These are phyloP conservation scores for Penicillium robsamsonii DNA, from an alignment of 495 filamentous ascomycete species.

Conservation along the genomic window DNA sequence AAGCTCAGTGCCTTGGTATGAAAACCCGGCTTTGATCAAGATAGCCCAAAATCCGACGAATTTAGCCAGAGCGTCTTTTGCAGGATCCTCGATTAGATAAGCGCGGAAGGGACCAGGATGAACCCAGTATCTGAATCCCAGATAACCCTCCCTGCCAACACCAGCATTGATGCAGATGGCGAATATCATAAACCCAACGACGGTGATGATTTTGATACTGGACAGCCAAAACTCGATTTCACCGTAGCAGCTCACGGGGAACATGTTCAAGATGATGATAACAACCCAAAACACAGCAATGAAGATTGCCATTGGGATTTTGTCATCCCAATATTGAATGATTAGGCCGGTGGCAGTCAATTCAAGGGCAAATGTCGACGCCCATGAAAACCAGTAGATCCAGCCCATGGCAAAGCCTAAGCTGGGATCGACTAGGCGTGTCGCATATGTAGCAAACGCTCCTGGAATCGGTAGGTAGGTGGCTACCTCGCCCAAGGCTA, in stretches of 20 bases:
- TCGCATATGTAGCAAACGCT: conserved; percentile 64
- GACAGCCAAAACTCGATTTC: conserved; percentile 66
- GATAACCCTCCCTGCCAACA: conserved; percentile 51
- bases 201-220: conserved; percentile 55
- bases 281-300: conserved; percentile 68
- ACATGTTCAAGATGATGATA: conserved; percentile 59
- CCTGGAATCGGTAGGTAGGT: conserved; percentile 71
- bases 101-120: conserved; percentile 61
- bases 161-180: conserved; percentile 62
- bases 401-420: conserved; percentile 73
- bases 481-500: conserved; percentile 60
- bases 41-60: conserved; percentile 36
- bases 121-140: conserved; percentile 62
- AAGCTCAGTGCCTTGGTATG: conserved; percentile 63
- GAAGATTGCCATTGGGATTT: conserved; percentile 58
- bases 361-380: conserved; percentile 63
- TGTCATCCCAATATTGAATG: conserved; percentile 63
- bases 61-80: conserved; percentile 53
- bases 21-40: conserved; percentile 52
- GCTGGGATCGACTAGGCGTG: conserved; percentile 64
- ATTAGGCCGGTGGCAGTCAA: conserved; percentile 64
- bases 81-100: conserved; percentile 17
- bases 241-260: conserved; percentile 51
- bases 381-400: conserved; percentile 58
- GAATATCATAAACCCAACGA: conserved; percentile 58